Base-by-base conservation (phyloP, 768 basidiomycete genomes). In the Lentinula edodes region DNA sequence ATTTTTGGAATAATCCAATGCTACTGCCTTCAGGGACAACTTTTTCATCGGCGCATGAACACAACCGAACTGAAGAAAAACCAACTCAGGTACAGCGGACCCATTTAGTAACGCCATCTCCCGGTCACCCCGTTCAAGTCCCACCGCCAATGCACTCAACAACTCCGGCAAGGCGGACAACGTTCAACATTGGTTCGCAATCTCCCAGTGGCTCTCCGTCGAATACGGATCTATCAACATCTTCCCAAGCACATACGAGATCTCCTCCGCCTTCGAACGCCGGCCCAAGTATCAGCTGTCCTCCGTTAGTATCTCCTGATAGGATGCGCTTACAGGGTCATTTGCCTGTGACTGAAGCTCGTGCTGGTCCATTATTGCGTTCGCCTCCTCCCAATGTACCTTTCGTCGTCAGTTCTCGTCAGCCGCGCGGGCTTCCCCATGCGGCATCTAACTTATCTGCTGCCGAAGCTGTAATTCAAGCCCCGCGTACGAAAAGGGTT, bases 121-220 rank as follows among this genome's bases (percentile, higher is more conserved):
- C 64, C 6, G 60, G 59, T 39, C 53, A 51, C 13, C 52, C 55
- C 9, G 62, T 38, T 12, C 59, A 61, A 46, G 67, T 52, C 36
- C 66, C 52, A 58, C n/a, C 53, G 36, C 9, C 53, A 23, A 32
- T 28, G 39, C 53, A 36, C 15, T 12, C 35, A 6, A 20, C 53
- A 23, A 56, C 55, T 15, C 55, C 43, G 42, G 58, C 69, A 60
- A 71, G 67, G 53, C 66, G 71, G 18, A 68, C 75, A 12, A 74
- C 75, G 66, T 86, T 88, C 62, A 83, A 84, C 65, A 80, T 88
- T 60, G 86, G 85, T 2, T 86, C 85, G 16, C 75, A 78, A 61
- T 85, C 84, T 42, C 84, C 85, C 57, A 80, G 80, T 52, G 82
- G 82, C 38, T 51, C 48, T 43, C 59, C 48, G 51, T 60, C 59